A percentile compares a stretch with the other conserved stretches of the same genome.
These are phyloP conservation scores for Coemansia sp. DNA, from an alignment of 192 early-diverging fungal species.

Conservation along the genomic window DNA sequence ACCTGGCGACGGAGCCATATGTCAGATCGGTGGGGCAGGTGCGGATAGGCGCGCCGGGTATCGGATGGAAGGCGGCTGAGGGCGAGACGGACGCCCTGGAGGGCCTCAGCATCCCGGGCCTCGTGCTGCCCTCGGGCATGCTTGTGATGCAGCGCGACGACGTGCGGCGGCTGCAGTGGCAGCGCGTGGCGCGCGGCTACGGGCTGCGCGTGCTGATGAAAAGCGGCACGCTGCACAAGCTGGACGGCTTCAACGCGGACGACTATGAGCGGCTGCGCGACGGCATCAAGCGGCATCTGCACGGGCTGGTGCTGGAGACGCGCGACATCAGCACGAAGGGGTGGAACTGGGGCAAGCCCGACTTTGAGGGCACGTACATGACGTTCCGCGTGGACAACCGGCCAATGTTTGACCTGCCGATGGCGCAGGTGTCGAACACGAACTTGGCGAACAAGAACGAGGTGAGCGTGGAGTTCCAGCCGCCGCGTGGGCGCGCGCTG, in stretches of 20 bases:
- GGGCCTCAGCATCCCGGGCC: slow-evolving; percentile 34
- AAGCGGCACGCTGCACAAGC: slow-evolving; percentile 73
- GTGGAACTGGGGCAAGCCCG: slow-evolving; percentile 96
- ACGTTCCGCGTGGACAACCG: slow-evolving; percentile 80
- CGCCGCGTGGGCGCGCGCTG: slow-evolving; percentile 59
- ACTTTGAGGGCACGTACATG: slow-evolving; percentile 75
- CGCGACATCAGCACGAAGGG: slow-evolving; percentile 88
- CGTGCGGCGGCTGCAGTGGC: slow-evolving; percentile 73
- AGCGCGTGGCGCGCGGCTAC: slow-evolving; percentile 82
- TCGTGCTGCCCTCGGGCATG: slow-evolving; percentile 22
- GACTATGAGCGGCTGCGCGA: slow-evolving; percentile 81
- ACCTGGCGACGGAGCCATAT: slow-evolving; percentile 50
- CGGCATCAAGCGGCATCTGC: slow-evolving; percentile 67
- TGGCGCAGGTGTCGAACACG: slow-evolving; percentile 83
- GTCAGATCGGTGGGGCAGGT: slow-evolving; percentile 39
- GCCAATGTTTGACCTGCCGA: slow-evolving; percentile 88
- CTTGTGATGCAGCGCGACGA: slow-evolving; percentile 56
- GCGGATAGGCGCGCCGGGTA: slow-evolving; percentile 45
- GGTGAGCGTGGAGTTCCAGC: slow-evolving; percentile 86
- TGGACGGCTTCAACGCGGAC: slow-evolving; percentile 85
- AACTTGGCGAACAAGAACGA: slow-evolving; percentile 85
- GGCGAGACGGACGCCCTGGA: slow-evolving; percentile 36
- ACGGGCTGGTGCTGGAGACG: slow-evolving; percentile 68
- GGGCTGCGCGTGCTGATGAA: slow-evolving; percentile 75
- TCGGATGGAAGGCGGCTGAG: slow-evolving; percentile 54